phyloP scores from a whole-genome alignment of 129 eudicot species.

The Mikania micrantha region DNA sequence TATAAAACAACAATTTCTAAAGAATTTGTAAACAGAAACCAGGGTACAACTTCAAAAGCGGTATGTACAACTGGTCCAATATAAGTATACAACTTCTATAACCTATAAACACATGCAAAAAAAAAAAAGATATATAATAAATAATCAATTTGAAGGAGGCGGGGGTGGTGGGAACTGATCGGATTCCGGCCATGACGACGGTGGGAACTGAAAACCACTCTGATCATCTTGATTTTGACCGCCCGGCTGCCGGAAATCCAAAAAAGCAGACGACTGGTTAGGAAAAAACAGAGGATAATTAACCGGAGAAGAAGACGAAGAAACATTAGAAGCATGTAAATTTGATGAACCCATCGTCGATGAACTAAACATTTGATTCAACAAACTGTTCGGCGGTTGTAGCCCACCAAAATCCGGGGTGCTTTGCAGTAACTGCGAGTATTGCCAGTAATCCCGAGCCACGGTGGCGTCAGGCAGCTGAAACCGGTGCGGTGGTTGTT shows the following conservation, averaged over 20 bases:
- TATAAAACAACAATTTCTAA: no score
- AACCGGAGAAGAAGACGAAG: constrained; percentile 22
- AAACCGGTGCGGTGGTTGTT: constrained; percentile 23
- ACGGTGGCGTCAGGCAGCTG: constrained; percentile 16
- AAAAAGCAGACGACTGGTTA: constrained; percentile 29
- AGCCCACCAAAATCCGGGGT: constrained; percentile 15
- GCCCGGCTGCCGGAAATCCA: constrained; percentile 29
- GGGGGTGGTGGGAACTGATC: constrained; percentile 48
- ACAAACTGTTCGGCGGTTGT: constrained; percentile 7
- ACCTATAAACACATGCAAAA: constrained; percentile 1
- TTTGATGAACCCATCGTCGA: no score
- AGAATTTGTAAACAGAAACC: no score
- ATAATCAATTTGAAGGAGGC: constrained; percentile 23
- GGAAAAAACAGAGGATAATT: constrained; percentile 34
- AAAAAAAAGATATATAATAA: constrained; percentile 4
- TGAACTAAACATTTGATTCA: constrained; percentile 42
- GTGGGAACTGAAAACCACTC: constrained; percentile 8
- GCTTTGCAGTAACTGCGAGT: constrained; percentile 60
- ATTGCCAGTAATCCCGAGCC: constrained; percentile 65
- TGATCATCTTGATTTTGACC: constrained; percentile 23
- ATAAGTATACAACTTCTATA: neutral
- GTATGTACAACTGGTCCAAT: neutral
- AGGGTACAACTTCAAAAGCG: neutral
- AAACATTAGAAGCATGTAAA: constrained; percentile 19
- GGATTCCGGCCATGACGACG: constrained; percentile 39